phyloP scores from a whole-genome alignment of 2,329 filamentous ascomycete species.

The Talaromyces sp. region DNA sequence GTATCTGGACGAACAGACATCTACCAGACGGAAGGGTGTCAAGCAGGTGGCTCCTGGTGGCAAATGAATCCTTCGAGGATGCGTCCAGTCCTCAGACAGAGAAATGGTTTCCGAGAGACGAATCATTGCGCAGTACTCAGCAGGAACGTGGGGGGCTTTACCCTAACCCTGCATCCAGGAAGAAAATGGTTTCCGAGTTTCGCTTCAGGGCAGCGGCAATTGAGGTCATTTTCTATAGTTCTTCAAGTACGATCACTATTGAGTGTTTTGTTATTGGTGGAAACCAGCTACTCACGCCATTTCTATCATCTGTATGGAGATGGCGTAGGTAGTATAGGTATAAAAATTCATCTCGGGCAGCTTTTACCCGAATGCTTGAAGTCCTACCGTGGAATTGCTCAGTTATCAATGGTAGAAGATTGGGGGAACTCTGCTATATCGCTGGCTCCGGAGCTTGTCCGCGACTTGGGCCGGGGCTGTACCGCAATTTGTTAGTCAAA shows the following conservation, averaged over 20 bases:
- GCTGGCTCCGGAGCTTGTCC: neutral
- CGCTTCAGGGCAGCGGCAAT: neutral
- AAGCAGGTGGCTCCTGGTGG: too few species aligned
- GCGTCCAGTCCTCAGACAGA: neutral
- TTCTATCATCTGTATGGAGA: neutral
- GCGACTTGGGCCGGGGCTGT: neutral
- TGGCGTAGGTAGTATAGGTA: neutral
- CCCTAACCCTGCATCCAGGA: neutral
- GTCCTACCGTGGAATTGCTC: neutral
- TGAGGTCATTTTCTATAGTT: neutral
- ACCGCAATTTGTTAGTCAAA: neutral
- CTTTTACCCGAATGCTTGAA: too few species aligned
- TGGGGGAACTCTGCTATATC: neutral
- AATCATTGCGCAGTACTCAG: constrained; percentile 15
- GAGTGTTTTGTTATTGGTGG: neutral
- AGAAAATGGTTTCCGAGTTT: constrained; percentile 14
- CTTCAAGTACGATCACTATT: neutral
- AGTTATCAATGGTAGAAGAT: neutral
- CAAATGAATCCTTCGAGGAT: neutral
- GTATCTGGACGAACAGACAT: neutral
- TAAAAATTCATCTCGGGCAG: too few species aligned
- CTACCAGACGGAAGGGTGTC: neutral
- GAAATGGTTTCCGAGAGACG: constrained; percentile 22
- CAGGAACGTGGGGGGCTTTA: neutral
- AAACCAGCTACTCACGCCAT: neutral